These are phyloP conservation scores for Nakazawaea pomicola DNA, from an alignment of 805 yeast genomes.

Conservation along the genomic window DNA sequence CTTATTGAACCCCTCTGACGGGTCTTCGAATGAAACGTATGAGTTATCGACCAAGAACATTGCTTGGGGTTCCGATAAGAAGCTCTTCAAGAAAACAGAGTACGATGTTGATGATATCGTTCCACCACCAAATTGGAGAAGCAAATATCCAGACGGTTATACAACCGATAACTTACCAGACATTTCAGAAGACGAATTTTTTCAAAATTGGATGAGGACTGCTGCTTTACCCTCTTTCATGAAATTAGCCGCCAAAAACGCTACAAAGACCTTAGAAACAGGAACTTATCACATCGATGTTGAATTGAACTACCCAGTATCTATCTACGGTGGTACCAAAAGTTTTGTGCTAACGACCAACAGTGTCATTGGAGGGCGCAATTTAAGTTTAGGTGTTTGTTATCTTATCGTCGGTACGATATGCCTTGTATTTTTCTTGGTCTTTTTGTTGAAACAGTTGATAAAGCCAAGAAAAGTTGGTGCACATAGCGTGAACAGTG, in stretches of 20 bases:
- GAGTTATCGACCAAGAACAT: constrained; percentile 52
- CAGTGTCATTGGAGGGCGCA: constrained; percentile 82
- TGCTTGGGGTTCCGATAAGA: constrained; percentile 79
- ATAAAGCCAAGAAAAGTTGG: constrained; percentile 83
- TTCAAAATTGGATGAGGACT: constrained; percentile 98
- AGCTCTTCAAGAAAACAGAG: constrained; percentile 65
- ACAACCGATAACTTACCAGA: constrained; percentile 78
- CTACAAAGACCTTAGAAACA: constrained; percentile 42
- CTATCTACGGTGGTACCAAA: constrained; percentile 85
- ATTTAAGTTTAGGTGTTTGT: constrained; percentile 77
- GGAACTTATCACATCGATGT: constrained; percentile 72
- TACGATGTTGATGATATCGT: constrained; percentile 68
- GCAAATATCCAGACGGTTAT: constrained; percentile 80
- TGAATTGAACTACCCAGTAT: constrained; percentile 76
- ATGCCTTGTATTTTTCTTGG: constrained; percentile 62
- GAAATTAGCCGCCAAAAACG: constrained; percentile 76
- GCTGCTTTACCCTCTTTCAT: constrained; percentile 89
- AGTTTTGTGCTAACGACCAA: constrained; percentile 76
- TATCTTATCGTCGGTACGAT: constrained; percentile 81
- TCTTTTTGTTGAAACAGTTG: constrained; percentile 76
- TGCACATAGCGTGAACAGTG: constrained; percentile 48
- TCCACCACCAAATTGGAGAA: constrained; percentile 93
- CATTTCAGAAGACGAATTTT: constrained; percentile 68
- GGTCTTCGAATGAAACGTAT: constrained; percentile 32
- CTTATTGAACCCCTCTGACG: constrained; percentile 33